A percentile compares a stretch with the other conserved stretches of the same genome.
phyloP scores from a whole-genome alignment of 2,329 filamentous ascomycete genomes.

The Aspergillus ochraceus region DNA sequence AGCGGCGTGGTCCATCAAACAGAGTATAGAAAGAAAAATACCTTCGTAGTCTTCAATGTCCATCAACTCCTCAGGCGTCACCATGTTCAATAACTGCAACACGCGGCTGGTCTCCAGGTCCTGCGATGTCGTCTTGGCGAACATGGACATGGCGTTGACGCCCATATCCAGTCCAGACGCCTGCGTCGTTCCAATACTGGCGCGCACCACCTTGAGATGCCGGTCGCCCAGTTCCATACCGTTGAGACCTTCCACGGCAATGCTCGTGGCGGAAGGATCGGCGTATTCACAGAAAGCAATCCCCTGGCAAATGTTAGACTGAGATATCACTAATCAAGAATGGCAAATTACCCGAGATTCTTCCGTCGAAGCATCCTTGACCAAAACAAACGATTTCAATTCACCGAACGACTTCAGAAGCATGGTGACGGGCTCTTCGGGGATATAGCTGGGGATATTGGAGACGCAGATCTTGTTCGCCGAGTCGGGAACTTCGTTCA shows the following conservation, averaged over 20 bases:
- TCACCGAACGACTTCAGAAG: slow-evolving; percentile 88
- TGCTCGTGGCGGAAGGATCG: slow-evolving; percentile 71
- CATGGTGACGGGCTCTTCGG: slow-evolving; percentile 88
- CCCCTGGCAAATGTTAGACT: slow-evolving; percentile 56
- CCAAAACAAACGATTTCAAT: slow-evolving; percentile 86
- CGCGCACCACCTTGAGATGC: slow-evolving; percentile 79
- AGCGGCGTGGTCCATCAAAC: slow-evolving; percentile 1
- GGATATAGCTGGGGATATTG: slow-evolving; percentile 84
- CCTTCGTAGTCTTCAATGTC: slow-evolving; percentile 95
- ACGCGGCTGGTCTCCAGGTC: slow-evolving; percentile 81
- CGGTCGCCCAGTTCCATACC: slow-evolving; percentile 90
- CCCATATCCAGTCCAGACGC: slow-evolving; percentile 90
- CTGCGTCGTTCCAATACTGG: slow-evolving; percentile 92
- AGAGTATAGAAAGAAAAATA: slow-evolving; percentile 42
- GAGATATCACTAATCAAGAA: slow-evolving; percentile 28
- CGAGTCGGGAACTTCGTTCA: slow-evolving; percentile 81
- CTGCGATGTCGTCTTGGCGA: slow-evolving; percentile 81
- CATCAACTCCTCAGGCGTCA: slow-evolving; percentile 90
- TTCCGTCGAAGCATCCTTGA: slow-evolving; percentile 81
- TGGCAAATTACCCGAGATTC: slow-evolving; percentile 73
- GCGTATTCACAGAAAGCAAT: slow-evolving; percentile 96
- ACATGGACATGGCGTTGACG: slow-evolving; percentile 96
- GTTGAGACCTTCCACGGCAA: slow-evolving; percentile 87
- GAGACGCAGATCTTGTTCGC: slow-evolving; percentile 93
- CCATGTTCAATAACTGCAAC: slow-evolving; percentile 95